These are phyloP conservation scores for Leccinum subfulvum DNA, from an alignment of 1,284 basidiomycete genomes.

Conservation along the genomic window DNA sequence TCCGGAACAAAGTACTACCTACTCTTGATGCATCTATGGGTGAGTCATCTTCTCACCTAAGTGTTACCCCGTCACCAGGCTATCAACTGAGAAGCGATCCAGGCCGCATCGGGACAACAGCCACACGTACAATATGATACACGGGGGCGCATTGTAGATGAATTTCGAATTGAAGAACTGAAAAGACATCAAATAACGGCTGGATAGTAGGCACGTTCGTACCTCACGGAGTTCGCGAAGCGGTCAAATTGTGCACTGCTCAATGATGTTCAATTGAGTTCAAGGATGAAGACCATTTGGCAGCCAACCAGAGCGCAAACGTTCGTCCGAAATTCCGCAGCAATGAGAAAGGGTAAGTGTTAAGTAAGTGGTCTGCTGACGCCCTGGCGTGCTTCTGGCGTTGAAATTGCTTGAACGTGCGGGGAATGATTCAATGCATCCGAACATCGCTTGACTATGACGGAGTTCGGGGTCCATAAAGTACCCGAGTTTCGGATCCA, in stretches of 20 bases:
- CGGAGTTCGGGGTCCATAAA: background rate
- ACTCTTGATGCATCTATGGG: background rate
- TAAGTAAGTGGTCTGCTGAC: background rate
- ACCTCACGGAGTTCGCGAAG: background rate
- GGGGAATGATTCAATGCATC: background rate
- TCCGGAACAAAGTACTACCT: background rate
- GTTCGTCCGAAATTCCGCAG: background rate
- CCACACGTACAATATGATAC: background rate
- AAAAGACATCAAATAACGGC: background rate
- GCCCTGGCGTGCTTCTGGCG: background rate
- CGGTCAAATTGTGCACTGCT: background rate
- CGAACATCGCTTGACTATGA: background rate
- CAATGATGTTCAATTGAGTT: background rate
- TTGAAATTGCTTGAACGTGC: background rate
- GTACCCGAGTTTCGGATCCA: background rate
- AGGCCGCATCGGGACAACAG: background rate
- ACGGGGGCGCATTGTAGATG: background rate
- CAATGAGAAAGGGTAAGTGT: background rate
- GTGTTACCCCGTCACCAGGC: background rate
- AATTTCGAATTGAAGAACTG: background rate
- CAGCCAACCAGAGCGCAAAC: conserved; percentile 1
- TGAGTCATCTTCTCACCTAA: background rate
- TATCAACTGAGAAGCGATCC: background rate
- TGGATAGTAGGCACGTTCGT: background rate
- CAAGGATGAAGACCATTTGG: background rate